Base-by-base conservation (phyloP, 192 early-diverging fungal genomes). In the Coemansia aciculifera region DNA sequence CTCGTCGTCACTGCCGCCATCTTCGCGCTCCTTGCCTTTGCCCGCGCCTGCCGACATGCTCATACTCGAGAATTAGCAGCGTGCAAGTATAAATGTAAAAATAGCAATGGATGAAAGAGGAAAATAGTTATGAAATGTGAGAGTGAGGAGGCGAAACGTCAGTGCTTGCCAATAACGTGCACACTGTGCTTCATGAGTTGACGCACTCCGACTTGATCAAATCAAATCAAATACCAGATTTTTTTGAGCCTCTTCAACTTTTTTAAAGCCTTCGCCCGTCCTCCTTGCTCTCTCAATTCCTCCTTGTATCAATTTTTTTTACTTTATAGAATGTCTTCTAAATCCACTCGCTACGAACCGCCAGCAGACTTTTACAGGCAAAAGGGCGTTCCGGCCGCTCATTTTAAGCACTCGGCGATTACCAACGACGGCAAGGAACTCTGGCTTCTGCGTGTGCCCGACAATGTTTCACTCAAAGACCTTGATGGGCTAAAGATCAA, bases 361-460 rank as follows among this genome's bases (percentile, higher is more conserved):
- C 81, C 81, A 12, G n/a, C 24, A 7, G 75, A 71, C 44, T 83
- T 75, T 67, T 21, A 64, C 29, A 31, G 37, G 27, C 72, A 67
- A 31, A 23, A 40, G 37, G 75, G 81, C 38, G 39, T 38, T 2
- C 15, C 36, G 0, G 72, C 73, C 21, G 15, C 43, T 11, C 42
- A 4, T 13, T 75, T 78, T 24, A 57, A 46, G 24, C 49, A 62
- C 24, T 49, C 63, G 5, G 49, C 72, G 1, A n/a, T 78, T 23
- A 11, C 59, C 32, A 37, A 60, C 8, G 64, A 63, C 42, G 67
- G 43, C 64, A 78, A 78, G 34, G 81, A 83, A 32, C 72, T 83
- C 8, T 83, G 81, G 81, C 66, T 83, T 7, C 40, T 83, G 31
- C 81, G 81, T 10, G 59, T 83, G 15, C 81, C 81, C 17, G 75